phyloP scores from a whole-genome alignment of 495 filamentous ascomycete species.

The Talaromyces proteolyticus region DNA sequence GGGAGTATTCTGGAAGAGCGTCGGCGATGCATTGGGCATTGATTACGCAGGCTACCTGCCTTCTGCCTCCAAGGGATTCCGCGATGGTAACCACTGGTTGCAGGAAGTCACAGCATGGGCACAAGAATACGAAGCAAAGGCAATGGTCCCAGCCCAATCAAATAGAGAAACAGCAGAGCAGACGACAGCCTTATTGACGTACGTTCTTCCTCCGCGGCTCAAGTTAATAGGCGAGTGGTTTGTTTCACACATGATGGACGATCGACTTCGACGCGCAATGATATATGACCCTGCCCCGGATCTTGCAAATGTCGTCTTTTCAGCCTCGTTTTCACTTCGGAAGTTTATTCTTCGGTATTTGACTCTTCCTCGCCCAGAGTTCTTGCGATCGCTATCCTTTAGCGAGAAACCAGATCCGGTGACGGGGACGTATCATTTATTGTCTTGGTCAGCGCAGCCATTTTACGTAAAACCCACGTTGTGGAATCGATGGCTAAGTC shows the following conservation, averaged over 20 bases:
- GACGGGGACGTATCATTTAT: conserved; percentile 43
- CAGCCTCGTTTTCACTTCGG: conserved; percentile 37
- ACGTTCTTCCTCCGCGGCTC: conserved; percentile 44
- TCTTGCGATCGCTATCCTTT: conserved; percentile 33
- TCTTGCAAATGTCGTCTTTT: conserved; percentile 28
- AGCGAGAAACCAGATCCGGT: conserved; percentile 34
- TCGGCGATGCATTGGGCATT: conserved; percentile 58
- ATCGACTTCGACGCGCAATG: conserved; percentile 58
- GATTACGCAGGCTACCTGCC: conserved; percentile 39
- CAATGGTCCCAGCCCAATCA: conserved; percentile 50
- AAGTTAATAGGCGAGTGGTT: conserved; percentile 43
- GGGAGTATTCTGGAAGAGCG: conserved; percentile 59
- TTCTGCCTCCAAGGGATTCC: conserved; percentile 35
- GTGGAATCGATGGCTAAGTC: conserved; percentile 52
- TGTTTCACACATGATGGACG: conserved; percentile 57
- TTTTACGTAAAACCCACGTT: conserved; percentile 59
- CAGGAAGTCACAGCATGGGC: conserved; percentile 58
- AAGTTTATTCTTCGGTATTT: conserved; percentile 51
- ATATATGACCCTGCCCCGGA: conserved; percentile 43
- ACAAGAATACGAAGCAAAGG: conserved; percentile 46
- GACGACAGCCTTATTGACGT: conserved; percentile 53
- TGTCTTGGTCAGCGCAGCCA: conserved; percentile 44
- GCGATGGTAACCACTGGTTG: conserved; percentile 58
- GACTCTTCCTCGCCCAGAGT: conserved; percentile 43
- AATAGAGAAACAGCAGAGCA: conserved; percentile 50